A percentile compares a stretch with the other conserved stretches of the same genome.
Conservation (phyloP, 768 basidiomycete species). For the Termitomyces sp. region DNA sequence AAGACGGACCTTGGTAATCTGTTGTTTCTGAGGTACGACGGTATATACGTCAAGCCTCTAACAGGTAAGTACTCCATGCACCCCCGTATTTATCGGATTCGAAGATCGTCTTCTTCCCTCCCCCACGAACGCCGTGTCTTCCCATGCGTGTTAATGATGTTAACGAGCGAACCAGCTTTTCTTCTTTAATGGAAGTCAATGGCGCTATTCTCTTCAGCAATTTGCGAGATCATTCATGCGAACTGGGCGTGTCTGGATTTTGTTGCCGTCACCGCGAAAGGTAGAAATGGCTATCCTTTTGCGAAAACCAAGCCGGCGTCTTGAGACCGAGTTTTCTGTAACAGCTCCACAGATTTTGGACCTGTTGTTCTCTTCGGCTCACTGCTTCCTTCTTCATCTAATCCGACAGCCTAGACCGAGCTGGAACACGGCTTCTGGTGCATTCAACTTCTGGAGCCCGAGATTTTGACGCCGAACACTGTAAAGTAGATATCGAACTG, state of each 20-base stretch:
- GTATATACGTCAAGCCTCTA: neutral
- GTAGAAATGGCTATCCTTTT: neutral
- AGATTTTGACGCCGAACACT: neutral
- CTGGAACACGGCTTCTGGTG: neutral
- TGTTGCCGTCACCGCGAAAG: neutral
- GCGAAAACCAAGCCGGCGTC: neutral
- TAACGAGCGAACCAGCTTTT: neutral
- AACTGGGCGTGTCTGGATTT: neutral
- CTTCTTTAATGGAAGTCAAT: conserved; percentile 1
- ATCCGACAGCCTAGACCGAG: neutral
- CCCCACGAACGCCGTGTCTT: neutral
- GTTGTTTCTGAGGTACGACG: neutral
- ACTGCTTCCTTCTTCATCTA: neutral
- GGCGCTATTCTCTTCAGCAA: neutral
- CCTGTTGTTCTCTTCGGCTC: neutral
- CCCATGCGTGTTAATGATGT: neutral
- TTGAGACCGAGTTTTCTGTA: neutral
- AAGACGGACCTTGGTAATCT: too few species aligned
- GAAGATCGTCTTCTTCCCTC: neutral
- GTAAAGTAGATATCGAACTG: neutral
- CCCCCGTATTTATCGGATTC: neutral
- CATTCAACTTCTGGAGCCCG: neutral
- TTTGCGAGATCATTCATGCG: neutral
- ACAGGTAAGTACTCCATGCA: neutral
- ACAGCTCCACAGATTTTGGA: neutral